phyloP scores from a whole-genome alignment of 768 basidiomycete genomes.

The Kwoniella sp. region DNA sequence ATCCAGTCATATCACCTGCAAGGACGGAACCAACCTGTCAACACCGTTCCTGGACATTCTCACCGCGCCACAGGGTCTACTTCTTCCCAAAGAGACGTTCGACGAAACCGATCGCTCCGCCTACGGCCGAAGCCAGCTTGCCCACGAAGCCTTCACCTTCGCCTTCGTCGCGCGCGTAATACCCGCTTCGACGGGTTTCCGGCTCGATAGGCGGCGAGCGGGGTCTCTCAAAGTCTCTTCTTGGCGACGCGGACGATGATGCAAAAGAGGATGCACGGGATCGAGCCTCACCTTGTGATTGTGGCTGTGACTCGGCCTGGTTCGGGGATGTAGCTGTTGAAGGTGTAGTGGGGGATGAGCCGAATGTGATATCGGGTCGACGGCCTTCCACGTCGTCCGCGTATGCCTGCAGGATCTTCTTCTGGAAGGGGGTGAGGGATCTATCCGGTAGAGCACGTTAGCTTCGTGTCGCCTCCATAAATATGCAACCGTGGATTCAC shows the following conservation, averaged over 20 bases:
- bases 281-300: neutral
- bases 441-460: constrained; percentile 52
- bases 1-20: constrained; percentile 1
- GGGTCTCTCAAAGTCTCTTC: constrained; percentile 3
- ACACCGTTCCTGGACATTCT: neutral
- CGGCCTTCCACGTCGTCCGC: constrained; percentile 89
- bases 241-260: constrained; percentile 8
- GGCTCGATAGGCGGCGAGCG: constrained; percentile 6
- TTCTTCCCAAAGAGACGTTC: constrained; percentile 27
- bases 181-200: no score
- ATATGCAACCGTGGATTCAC: constrained; percentile 52
- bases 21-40: constrained; percentile 10
- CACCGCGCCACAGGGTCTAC: constrained; percentile 1
- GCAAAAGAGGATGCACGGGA: constrained; percentile 12
- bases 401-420: constrained; percentile 78
- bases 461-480: neutral
- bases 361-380: constrained; percentile 37
- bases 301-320: neutral
- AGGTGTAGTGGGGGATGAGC: constrained; percentile 10
- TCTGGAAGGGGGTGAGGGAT: constrained; percentile 75
- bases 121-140: constrained; percentile 27
- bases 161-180: neutral
- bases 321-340: neutral
- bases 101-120: constrained; percentile 32
- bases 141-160: constrained; percentile 5